Evolutionary conservation across 1,139 yeast genomes (phyloP).

Genomic region (Yamadazyma epiphylla): DNA sequence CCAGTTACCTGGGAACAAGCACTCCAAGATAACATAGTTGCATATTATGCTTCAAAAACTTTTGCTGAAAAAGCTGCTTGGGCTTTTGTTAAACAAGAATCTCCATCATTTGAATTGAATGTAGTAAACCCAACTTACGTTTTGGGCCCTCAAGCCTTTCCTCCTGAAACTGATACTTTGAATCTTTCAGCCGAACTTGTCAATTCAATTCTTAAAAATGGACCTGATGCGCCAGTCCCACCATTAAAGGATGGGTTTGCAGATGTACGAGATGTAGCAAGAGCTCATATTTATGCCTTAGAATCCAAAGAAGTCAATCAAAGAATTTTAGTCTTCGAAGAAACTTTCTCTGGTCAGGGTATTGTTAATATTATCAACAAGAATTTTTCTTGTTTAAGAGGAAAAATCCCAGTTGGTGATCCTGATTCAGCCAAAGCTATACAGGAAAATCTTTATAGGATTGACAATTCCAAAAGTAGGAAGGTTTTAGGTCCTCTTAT

Average conservation of each 20-base stretch:
- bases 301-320: constrained; percentile 20
- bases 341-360: constrained; percentile 28
- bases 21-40: constrained; percentile 33
- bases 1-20: constrained; percentile 34
- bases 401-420: constrained; percentile 21
- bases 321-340: constrained; percentile 25
- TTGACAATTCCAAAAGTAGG: constrained; percentile 22
- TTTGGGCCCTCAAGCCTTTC: constrained; percentile 41
- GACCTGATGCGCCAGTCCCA: constrained; percentile 13
- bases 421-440: constrained; percentile 18
- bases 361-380: constrained; percentile 28
- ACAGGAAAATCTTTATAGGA: constrained; percentile 15
- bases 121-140: constrained; percentile 51
- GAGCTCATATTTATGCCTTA: constrained; percentile 30
- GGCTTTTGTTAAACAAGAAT: constrained; percentile 24
- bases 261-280: constrained; percentile 41
- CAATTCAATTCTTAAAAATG: constrained; percentile 17
- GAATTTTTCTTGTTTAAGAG: constrained; percentile 25
- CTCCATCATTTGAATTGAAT: constrained; percentile 39
- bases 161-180: constrained; percentile 23
- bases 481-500: constrained; percentile 24
- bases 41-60: constrained; percentile 37
- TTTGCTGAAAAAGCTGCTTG: constrained; percentile 39
- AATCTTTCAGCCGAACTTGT: constrained; percentile 37
- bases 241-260: constrained; percentile 23